A percentile compares a stretch with the other conserved stretches of the same genome.
Evolutionary conservation across 371 early-diverging fungal genomes (phyloP).

Genomic region (Synchytrium microbalum): DNA sequence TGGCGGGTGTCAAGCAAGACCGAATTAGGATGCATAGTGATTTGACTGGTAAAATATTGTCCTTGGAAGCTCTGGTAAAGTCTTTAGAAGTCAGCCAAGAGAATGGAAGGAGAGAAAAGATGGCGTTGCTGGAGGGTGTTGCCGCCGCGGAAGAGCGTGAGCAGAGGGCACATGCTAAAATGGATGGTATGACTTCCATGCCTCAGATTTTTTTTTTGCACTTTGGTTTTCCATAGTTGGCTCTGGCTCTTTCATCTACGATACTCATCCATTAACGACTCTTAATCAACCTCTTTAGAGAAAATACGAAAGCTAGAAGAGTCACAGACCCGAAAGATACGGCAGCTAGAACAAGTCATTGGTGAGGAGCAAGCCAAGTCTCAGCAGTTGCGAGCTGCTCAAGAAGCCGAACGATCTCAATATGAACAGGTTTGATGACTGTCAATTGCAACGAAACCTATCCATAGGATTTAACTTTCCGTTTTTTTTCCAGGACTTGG

Average conservation of each 20-base stretch:
- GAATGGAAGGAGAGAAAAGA: not conserved
- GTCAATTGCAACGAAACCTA: too few relatives aligned
- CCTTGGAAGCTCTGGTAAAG: not conserved
- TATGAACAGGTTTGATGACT: not conserved
- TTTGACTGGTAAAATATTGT: not conserved
- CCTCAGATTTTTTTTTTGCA: not conserved
- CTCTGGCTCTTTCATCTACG: not conserved
- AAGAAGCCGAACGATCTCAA: not conserved
- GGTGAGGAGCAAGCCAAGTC: not conserved
- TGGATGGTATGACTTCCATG: not conserved
- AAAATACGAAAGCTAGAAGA: not conserved
- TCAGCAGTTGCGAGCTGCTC: not conserved
- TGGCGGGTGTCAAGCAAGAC: not conserved
- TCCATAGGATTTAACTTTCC: too few relatives aligned
- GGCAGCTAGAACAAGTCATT: not conserved
- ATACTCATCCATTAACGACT: too few relatives aligned
- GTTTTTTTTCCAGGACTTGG: constrained; percentile 19
- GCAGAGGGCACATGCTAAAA: not conserved
- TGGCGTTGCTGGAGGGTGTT: not conserved
- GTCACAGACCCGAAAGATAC: not conserved
- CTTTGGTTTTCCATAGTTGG: not conserved
- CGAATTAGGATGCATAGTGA: not conserved
- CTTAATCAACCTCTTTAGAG: too few relatives aligned
- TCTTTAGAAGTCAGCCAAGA: not conserved
- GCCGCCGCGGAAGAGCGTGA: not conserved